Base-by-base conservation (phyloP, 129 eudicot genomes). In the Calendula officinalis region DNA sequence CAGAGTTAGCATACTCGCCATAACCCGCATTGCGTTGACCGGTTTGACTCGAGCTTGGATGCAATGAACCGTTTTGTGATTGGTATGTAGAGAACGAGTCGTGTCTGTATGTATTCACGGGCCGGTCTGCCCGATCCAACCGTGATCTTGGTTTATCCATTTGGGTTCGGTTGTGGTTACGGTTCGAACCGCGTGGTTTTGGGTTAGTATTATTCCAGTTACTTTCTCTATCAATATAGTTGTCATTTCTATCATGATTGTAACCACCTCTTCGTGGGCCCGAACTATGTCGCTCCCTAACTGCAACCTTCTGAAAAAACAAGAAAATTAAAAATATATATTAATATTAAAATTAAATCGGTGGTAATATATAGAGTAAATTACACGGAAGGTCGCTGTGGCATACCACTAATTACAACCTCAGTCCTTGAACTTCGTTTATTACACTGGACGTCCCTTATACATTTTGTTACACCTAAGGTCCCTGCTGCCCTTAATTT, bases 181-280 rank as follows among this genome's bases (percentile, higher is more conserved):
- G 94, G 7, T 76, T 77, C 44, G 78, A 70, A 45, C 77, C 83
- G 55, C 94, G 75, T 36, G 96, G 32, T 77, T 85, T 91, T 14
- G 96, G 56, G 62, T 73, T 81, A 57, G 30, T 81, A 57, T 32
- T 43, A 33, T 82, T 84, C 97, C 97, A 90, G 78, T 66, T 90
- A 27, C 86, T 85, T 50, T 91, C 97, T 84, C 87, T 90, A 63
- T 83, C 98, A 54, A 66, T 78, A 45, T 75, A 84, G 56, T 65
- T 80, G 42, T 87, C 98, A 67, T 66, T 80, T 77, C 90, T 82
- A 56, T 87, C 94, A 60, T 82, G 70, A 59, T 78, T 84, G 75
- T 87, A 91, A 56, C 47, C 81, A 65, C 95, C 95, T 68, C 96
- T 80, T 72, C 98, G 69, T n/a, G 76, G 52, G 35, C 89, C 84